A percentile compares a stretch with the other conserved stretches of the same genome.
Conservation (phyloP, 2,329 filamentous ascomycete genomes). For the Myriosclerotinia duriaeana region DNA sequence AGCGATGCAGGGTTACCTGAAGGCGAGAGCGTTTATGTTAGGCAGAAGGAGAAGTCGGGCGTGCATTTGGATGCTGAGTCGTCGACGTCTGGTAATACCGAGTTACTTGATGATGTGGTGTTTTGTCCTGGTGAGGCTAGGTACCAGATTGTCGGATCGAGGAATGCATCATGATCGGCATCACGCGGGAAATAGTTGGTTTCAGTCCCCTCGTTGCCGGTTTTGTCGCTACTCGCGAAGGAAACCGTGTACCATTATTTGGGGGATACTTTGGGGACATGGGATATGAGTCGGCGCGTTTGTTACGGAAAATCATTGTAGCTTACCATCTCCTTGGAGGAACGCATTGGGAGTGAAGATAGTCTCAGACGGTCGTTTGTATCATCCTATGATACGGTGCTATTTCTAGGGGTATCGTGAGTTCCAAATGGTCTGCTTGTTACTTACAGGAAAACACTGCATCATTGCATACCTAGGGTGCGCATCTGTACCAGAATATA, state of each 20-base stretch:
- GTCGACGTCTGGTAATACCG: not conserved
- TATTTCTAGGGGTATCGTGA: not conserved
- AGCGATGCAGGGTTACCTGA: not conserved
- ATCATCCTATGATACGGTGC: not conserved
- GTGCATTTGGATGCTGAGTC: not conserved
- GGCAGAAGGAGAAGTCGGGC: not conserved
- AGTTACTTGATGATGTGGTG: not conserved
- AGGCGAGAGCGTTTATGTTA: not conserved
- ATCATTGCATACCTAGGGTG: not conserved
- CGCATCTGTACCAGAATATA: not conserved
- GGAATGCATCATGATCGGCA: not conserved
- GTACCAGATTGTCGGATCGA: not conserved
- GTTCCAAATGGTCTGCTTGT: not conserved
- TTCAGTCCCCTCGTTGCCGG: not conserved
- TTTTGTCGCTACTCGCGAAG: not conserved
- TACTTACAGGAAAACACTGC: not conserved
- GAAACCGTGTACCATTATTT: not conserved
- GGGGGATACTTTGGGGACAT: not conserved
- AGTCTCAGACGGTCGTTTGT: not conserved
- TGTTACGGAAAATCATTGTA: not conserved
- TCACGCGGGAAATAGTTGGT: not conserved
- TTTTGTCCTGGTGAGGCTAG: not conserved
- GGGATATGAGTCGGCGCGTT: not conserved
- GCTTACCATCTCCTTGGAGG: not conserved
- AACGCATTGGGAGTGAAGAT: not conserved